Conservation (phyloP, 1,284 basidiomycete species). For the Tausonia pullulans region DNA sequence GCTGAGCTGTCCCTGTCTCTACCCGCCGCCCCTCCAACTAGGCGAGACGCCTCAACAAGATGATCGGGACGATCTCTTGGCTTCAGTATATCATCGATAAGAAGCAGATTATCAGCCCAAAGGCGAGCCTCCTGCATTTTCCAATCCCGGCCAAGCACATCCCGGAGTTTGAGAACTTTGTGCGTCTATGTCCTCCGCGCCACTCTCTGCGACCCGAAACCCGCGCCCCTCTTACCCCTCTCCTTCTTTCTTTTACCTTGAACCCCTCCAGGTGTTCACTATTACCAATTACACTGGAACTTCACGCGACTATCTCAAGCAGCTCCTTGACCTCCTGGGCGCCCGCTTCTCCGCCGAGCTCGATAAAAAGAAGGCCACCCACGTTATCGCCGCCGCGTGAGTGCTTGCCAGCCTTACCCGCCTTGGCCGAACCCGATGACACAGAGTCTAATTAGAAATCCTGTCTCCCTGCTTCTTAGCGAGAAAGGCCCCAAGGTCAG, state of each 20-base stretch:
- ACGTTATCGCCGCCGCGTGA: slow-evolving; percentile 70
- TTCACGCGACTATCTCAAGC: slow-evolving; percentile 72
- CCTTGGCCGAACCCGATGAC: neutral
- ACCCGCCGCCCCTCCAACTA: neutral
- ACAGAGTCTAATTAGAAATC: neutral
- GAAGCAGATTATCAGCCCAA: slow-evolving; percentile 51
- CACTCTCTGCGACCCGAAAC: slow-evolving; percentile 37
- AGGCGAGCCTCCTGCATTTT: slow-evolving; percentile 52
- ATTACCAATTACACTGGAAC: slow-evolving; percentile 79
- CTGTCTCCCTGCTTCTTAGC: slow-evolving; percentile 30
- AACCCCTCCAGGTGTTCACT: slow-evolving; percentile 50
- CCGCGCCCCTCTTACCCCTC: no score
- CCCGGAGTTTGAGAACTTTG: slow-evolving; percentile 36
- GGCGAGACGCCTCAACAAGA: slow-evolving; percentile 36
- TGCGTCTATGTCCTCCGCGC: slow-evolving; percentile 34
- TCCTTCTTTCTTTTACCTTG: neutral
- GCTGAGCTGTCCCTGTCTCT: neutral
- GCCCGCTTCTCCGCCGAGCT: slow-evolving; percentile 70
- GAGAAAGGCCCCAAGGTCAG: slow-evolving; percentile 57
- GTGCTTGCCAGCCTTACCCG: slow-evolving; percentile 24
- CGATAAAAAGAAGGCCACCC: slow-evolving; percentile 48
- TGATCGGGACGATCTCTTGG: slow-evolving; percentile 69
- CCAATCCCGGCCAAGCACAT: slow-evolving; percentile 42
- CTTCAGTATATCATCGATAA: slow-evolving; percentile 61
- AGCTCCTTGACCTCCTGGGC: slow-evolving; percentile 62